Evolutionary conservation across 1,284 basidiomycete species (phyloP), one percentile per base, ranked within the genome.

Genomic region (Ceratobasidium sp.): DNA sequence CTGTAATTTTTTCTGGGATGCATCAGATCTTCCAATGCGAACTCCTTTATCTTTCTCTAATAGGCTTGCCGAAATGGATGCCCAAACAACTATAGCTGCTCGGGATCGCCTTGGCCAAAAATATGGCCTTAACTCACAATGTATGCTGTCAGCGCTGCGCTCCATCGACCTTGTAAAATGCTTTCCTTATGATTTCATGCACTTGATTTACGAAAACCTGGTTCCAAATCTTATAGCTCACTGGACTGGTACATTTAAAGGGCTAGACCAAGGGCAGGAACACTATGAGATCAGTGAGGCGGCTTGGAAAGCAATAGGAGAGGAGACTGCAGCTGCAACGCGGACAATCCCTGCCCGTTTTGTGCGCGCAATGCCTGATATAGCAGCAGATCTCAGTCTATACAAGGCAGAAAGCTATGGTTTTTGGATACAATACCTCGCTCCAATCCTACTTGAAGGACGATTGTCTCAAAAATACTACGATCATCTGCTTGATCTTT

Each of bases 401-500:
- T n/a, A n/a, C n/a, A n/a, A n/a, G n/a, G n/a, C n/a, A n/a, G 81
- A 83, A 71, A 74, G 77, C 0, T 82, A 77, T 75, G 74, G 74
- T 9, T 81, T 83, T 69, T 83, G 81, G 82, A 77, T 78, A 30
- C 75, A 79, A 30, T 80, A 78, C 45, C 21, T 80, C 34, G 77
- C 76, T 1, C 80, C 80, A 21, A 72, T 76, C 39, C 46, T 80
- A 14, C 76, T 81, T 5, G 34, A 73, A 26, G 73, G 73, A 34
- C 76, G n/a, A 76, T 6, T 69, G 81, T 3, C 74, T 73, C n/a
- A n/a, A n/a, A n/a, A n/a, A n/a, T n/a, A n/a, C n/a, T n/a, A n/a
- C n/a, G n/a, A n/a, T n/a, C n/a, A n/a, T n/a, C n/a, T n/a, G n/a
- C n/a, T n/a, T n/a, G n/a, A n/a, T n/a, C n/a, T n/a, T n/a, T n/a